A percentile compares a stretch with the other conserved stretches of the same genome.
Evolutionary conservation across 2,329 filamentous ascomycete species (phyloP).

Genomic region (Davidsoniella neocaledoniae): DNA sequence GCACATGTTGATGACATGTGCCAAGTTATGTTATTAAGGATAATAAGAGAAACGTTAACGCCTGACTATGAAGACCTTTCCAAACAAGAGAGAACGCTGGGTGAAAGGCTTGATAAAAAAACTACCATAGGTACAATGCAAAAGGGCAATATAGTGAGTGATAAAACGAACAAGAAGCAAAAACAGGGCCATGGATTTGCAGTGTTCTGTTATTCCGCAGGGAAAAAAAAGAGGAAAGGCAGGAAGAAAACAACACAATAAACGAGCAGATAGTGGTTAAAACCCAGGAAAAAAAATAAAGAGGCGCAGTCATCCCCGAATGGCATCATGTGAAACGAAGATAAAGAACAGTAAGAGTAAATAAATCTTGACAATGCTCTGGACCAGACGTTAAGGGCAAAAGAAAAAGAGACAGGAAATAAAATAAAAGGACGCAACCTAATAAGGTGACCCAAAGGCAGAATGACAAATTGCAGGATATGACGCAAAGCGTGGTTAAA

Average conservation of each 20-base stretch:
- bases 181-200: too few species aligned
- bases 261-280: neutral
- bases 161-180: too few species aligned
- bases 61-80: neutral
- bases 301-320: neutral
- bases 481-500: too few species aligned
- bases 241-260: neutral
- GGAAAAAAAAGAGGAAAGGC: too few species aligned
- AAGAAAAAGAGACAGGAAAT: neutral
- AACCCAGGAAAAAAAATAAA: neutral
- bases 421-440: neutral
- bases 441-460: neutral
- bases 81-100: too few species aligned
- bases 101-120: too few species aligned
- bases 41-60: neutral
- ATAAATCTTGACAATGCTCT: neutral
- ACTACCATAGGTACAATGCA: too few species aligned
- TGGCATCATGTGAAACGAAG: neutral
- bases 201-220: too few species aligned
- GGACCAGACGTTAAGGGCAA: neutral
- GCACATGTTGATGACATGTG: too few species aligned
- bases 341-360: neutral
- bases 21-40: too few species aligned
- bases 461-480: too few species aligned
- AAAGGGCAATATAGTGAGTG: too few species aligned